Percentiles rank a stretch among this genome's conserved stretches.
These are phyloP conservation scores for Trichophyton schoenleinii DNA, from an alignment of 2,329 filamentous ascomycete genomes.

Conservation along the genomic window DNA sequence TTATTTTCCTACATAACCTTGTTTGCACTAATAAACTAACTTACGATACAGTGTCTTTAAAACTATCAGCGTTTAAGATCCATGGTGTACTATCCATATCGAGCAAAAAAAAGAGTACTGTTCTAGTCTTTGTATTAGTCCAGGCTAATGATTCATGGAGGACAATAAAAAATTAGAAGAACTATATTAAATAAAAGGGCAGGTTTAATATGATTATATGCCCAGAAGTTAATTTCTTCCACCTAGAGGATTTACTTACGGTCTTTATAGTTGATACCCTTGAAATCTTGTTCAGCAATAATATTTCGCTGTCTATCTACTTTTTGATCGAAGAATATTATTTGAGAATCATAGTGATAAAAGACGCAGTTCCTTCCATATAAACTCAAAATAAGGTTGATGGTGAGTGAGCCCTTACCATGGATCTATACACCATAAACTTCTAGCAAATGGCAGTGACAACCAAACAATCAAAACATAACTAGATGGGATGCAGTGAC, in stretches of 20 bases:
- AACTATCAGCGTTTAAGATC: slow-evolving; percentile 60
- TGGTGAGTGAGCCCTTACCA: neutral
- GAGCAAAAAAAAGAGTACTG: neutral
- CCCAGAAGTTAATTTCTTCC: too few species aligned
- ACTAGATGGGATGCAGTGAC: neutral
- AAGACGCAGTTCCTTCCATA: neutral
- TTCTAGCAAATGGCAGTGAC: neutral
- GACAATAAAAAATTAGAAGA: neutral
- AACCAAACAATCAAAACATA: neutral
- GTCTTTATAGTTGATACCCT: neutral
- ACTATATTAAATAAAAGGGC: neutral
- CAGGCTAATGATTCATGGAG: neutral
- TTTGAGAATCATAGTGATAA: neutral
- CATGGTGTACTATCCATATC: neutral
- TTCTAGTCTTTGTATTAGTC: neutral
- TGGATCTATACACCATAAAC: neutral
- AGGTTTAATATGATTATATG: neutral
- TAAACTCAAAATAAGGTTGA: neutral
- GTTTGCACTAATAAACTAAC: slow-evolving; percentile 14
- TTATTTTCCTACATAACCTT: neutral
- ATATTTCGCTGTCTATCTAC: neutral
- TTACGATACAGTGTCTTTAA: slow-evolving; percentile 52
- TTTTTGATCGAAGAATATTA: neutral
- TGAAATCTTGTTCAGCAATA: neutral
- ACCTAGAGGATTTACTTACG: too few species aligned